Evolutionary conservation across 1,139 yeast genomes (phyloP).

Genomic region (Geotrichum carabidarum): DNA sequence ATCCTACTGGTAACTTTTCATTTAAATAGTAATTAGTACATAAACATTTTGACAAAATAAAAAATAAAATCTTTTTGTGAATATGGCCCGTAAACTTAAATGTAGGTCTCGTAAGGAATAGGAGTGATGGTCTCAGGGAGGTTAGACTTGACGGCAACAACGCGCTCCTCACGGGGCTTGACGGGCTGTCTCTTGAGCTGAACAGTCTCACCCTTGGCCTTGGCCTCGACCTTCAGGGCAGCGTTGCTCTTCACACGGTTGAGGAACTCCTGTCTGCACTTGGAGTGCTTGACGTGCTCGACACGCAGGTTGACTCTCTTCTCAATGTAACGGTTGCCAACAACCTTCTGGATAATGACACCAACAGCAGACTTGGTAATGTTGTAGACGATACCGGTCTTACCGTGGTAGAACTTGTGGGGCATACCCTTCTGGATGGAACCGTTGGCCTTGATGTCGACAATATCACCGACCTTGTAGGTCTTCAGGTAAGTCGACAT

Average conservation of each 20-base stretch:
- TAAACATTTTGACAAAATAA: background rate
- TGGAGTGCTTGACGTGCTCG: constrained; percentile 99
- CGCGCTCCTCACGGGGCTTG: constrained; percentile 90
- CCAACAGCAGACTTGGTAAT: constrained; percentile 98
- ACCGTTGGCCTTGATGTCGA: constrained; percentile 98
- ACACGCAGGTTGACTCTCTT: constrained; percentile 98
- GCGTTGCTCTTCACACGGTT: constrained; percentile 97
- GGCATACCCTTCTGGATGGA: constrained; percentile 99
- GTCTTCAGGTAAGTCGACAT: constrained; percentile 95
- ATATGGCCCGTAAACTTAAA: constrained; percentile 45
- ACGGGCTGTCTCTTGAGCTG: constrained; percentile 97
- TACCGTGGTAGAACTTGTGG: constrained; percentile 99
- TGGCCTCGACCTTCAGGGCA: constrained; percentile 89
- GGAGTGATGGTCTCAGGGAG: constrained; percentile 97
- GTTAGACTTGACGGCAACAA: constrained; percentile 69
- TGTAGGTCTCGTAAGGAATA: constrained; percentile 98
- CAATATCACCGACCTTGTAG: constrained; percentile 98
- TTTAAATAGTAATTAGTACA: background rate
- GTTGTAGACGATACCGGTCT: constrained; percentile 98
- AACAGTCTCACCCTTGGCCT: constrained; percentile 87
- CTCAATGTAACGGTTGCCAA: constrained; percentile 98
- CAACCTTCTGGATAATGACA: constrained; percentile 96
- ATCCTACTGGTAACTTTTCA: too few relatives aligned
- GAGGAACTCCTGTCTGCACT: constrained; percentile 98
- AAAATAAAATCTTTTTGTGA: background rate